Evolutionary conservation across 352 stramenopile species (phyloP).

Genomic region (Globisporangium orthogonon): DNA sequence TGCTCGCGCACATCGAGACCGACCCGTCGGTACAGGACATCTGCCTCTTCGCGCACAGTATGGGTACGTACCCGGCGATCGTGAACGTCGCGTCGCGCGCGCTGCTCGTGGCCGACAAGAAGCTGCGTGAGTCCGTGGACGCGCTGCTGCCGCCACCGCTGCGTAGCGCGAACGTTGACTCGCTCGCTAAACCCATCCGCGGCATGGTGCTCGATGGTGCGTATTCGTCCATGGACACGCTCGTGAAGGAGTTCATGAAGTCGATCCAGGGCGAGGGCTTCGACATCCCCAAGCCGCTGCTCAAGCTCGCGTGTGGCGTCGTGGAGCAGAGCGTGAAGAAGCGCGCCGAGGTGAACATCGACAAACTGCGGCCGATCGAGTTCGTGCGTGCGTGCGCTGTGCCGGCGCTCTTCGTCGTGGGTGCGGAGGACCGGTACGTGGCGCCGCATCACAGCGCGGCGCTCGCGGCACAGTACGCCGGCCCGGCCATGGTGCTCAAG

Average conservation of each 20-base stretch:
- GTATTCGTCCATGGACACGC: conserved; percentile 61
- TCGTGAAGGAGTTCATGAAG: conserved; percentile 57
- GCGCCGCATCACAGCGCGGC: conserved; percentile 53
- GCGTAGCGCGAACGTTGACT: conserved; percentile 27
- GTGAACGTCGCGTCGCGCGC: conserved; percentile 66
- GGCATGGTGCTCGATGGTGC: conserved; percentile 70
- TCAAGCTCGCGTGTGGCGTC: conserved; percentile 58
- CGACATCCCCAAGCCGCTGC: conserved; percentile 52
- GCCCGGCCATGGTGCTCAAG: conserved; percentile 36
- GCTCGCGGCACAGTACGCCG: conserved; percentile 55
- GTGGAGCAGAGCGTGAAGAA: conserved; percentile 78
- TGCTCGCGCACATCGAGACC: conserved; percentile 54
- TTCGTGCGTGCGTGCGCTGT: conserved; percentile 65
- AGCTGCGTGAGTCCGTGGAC: conserved; percentile 46
- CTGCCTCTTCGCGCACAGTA: conserved; percentile 77
- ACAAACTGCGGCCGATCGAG: conserved; percentile 59
- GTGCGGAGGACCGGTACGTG: conserved; percentile 64
- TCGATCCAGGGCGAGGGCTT: conserved; percentile 72
- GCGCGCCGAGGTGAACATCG: conserved; percentile 64
- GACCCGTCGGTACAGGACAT: conserved; percentile 45
- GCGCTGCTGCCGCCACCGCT: conserved; percentile 48
- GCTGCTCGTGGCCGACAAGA: conserved; percentile 33
- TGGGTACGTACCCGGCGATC: conserved; percentile 75
- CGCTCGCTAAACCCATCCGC: conserved; percentile 56
- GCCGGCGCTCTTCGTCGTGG: conserved; percentile 66